These are phyloP conservation scores for Phytophthora vignae DNA, from an alignment of 352 stramenopile species.

Conservation along the genomic window DNA sequence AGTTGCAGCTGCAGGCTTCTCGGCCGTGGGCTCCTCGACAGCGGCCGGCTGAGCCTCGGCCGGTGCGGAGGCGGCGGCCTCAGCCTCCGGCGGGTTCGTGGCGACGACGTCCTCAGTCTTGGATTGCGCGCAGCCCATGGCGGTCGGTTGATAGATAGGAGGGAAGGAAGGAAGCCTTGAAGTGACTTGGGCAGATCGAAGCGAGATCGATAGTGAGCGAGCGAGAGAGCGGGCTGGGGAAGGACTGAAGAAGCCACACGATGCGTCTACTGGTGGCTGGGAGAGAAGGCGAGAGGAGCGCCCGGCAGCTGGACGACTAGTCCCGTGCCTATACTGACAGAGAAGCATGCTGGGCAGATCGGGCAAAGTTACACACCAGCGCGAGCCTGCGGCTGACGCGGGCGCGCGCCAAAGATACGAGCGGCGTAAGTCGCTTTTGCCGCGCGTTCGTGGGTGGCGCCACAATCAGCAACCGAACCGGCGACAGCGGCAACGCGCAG, in stretches of 20 bases:
- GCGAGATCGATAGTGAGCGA: conserved; percentile 47
- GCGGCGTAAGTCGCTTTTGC: conserved; percentile 21
- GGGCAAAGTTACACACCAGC: conserved; percentile 18
- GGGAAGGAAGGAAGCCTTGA: conserved; percentile 14
- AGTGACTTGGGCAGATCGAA: conserved; percentile 37
- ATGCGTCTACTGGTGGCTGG: not conserved
- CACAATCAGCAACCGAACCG: conserved; percentile 18
- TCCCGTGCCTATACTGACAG: conserved; percentile 19
- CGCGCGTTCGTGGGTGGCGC: conserved; percentile 21
- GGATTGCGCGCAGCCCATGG: conserved; percentile 83
- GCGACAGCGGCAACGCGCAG: no score
- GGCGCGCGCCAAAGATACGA: conserved; percentile 29
- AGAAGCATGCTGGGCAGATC: conserved; percentile 9
- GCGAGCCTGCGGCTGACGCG: conserved; percentile 13
- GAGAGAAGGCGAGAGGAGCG: conserved; percentile 19
- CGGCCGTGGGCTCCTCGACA: conserved; percentile 7
- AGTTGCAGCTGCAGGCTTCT: conserved; percentile 1
- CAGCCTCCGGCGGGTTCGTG: conserved; percentile 23
- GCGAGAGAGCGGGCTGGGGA: not conserved
- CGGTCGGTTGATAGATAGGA: conserved; percentile 20
- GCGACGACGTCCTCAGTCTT: conserved; percentile 55
- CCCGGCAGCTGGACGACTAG: conserved; percentile 25
- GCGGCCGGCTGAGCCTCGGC: conserved; percentile 11
- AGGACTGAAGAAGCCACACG: not conserved
- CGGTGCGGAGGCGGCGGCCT: not conserved